These are phyloP conservation scores for Capronia epimyces DNA, from an alignment of 2,329 filamentous ascomycete species.

Conservation along the genomic window DNA sequence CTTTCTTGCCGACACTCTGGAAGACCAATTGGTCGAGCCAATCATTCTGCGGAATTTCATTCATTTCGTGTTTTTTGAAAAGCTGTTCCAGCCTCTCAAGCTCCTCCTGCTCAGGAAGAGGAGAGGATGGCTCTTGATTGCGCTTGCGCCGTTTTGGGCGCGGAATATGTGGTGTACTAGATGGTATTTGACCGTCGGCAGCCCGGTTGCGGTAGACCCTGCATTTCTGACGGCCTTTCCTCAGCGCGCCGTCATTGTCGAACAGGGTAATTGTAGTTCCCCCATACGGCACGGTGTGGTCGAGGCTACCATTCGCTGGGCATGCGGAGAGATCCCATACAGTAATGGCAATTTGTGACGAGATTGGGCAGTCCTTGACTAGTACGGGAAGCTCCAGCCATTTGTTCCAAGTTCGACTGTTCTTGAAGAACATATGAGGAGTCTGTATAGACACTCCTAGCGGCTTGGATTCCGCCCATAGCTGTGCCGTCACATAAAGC, in stretches of 20 bases:
- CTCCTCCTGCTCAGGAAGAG: constrained; percentile 71
- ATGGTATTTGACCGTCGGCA: constrained; percentile 77
- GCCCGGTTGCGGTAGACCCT: constrained; percentile 72
- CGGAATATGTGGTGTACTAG: constrained; percentile 68
- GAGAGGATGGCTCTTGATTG: constrained; percentile 42
- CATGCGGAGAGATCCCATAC: constrained; percentile 89
- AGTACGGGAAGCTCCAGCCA: constrained; percentile 85
- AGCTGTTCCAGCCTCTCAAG: constrained; percentile 81
- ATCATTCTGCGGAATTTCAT: constrained; percentile 83
- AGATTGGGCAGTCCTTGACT: constrained; percentile 74
- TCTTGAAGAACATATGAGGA: constrained; percentile 83
- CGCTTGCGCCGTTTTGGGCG: constrained; percentile 51
- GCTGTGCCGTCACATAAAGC: constrained; percentile 84
- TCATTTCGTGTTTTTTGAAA: constrained; percentile 98
- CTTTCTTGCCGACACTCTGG: constrained; percentile 75
- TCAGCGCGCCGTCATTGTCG: constrained; percentile 81
- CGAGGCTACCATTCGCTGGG: constrained; percentile 62
- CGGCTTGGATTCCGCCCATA: constrained; percentile 95
- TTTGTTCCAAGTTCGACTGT: constrained; percentile 75
- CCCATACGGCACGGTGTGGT: constrained; percentile 83
- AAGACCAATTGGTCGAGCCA: constrained; percentile 97
- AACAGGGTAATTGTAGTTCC: constrained; percentile 91
- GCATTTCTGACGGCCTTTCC: constrained; percentile 90
- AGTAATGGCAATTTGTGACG: constrained; percentile 83
- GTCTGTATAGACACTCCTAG: constrained; percentile 89